Conservation (phyloP, 495 filamentous ascomycete species). For the Sporormia fimetaria region DNA sequence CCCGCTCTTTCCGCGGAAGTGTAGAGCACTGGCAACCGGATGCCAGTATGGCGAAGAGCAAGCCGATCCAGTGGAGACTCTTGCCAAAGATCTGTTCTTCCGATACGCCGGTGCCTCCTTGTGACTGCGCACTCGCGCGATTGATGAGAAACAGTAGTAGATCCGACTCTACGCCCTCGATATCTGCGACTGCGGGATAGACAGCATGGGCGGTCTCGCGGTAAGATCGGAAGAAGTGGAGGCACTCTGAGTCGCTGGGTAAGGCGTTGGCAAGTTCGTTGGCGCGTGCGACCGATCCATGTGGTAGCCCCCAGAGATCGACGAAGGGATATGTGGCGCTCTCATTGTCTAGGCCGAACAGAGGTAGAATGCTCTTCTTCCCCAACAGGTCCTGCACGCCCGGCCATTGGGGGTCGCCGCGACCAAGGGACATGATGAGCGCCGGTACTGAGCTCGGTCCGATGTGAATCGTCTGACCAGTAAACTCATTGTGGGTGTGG, state of each 20-base stretch:
- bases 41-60: slow-evolving; percentile 68
- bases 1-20: slow-evolving; percentile 47
- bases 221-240: slow-evolving; percentile 60
- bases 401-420: slow-evolving; percentile 43
- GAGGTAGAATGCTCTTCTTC: slow-evolving; percentile 60
- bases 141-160: slow-evolving; percentile 57
- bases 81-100: slow-evolving; percentile 41
- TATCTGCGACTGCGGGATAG: slow-evolving; percentile 66
- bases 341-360: slow-evolving; percentile 73
- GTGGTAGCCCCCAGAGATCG: slow-evolving; percentile 46
- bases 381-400: slow-evolving; percentile 45
- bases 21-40: slow-evolving; percentile 74
- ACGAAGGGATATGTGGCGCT: slow-evolving; percentile 70
- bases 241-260: slow-evolving; percentile 49
- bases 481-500: slow-evolving; percentile 43
- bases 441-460: slow-evolving; percentile 49
- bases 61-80: slow-evolving; percentile 53
- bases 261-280: slow-evolving; percentile 62
- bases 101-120: slow-evolving; percentile 32
- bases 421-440: slow-evolving; percentile 53
- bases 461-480: slow-evolving; percentile 46
- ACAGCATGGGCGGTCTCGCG: slow-evolving; percentile 66
- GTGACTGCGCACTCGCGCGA: slow-evolving; percentile 44
- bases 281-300: slow-evolving; percentile 60
- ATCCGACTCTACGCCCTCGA: slow-evolving; percentile 52